Percentiles rank a stretch among this genome's conserved stretches.
phyloP scores from a whole-genome alignment of 441 rosid genomes.

The Aquilaria agallochum region DNA sequence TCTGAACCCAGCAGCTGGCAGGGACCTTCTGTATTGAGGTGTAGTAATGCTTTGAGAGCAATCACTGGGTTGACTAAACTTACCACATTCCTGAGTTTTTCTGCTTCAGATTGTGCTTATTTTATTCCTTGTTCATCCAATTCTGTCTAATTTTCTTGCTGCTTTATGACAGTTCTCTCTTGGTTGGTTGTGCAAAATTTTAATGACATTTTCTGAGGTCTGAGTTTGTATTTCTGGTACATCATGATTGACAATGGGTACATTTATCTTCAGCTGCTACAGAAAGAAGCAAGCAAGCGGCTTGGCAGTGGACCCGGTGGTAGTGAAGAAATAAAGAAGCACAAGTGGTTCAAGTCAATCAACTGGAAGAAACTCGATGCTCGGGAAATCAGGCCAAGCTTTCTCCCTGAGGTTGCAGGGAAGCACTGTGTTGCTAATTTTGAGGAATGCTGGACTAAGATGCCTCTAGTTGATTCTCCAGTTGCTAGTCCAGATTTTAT shows the following conservation, averaged over 20 bases:
- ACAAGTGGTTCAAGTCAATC: constrained; percentile 84
- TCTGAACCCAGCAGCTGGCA: too few relatives aligned
- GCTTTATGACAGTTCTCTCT: not conserved
- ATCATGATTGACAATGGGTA: constrained; percentile 1
- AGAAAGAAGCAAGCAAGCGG: constrained; percentile 71
- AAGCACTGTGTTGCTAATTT: constrained; percentile 84
- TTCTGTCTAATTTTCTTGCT: constrained; percentile 2
- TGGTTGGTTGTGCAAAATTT: not conserved
- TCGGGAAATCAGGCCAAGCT: constrained; percentile 69
- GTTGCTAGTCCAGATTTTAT: constrained; percentile 66
- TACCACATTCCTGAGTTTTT: too few relatives aligned
- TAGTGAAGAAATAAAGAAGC: constrained; percentile 62
- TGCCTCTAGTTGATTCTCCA: constrained; percentile 78
- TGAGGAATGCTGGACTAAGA: constrained; percentile 80
- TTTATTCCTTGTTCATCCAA: not conserved
- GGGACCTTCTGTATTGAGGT: too few relatives aligned
- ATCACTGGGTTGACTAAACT: too few relatives aligned
- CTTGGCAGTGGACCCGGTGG: constrained; percentile 75
- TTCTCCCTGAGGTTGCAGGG: constrained; percentile 78
- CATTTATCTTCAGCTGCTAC: constrained; percentile 53
- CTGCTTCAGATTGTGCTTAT: not conserved
- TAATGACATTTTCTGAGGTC: not conserved
- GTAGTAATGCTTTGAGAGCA: too few relatives aligned
- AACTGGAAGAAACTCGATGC: constrained; percentile 88
- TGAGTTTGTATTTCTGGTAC: constrained; percentile 4